Percentiles rank a stretch among this genome's conserved stretches.
Conservation (phyloP, 1,284 basidiomycete genomes). For the Fomitopsis betulina region DNA sequence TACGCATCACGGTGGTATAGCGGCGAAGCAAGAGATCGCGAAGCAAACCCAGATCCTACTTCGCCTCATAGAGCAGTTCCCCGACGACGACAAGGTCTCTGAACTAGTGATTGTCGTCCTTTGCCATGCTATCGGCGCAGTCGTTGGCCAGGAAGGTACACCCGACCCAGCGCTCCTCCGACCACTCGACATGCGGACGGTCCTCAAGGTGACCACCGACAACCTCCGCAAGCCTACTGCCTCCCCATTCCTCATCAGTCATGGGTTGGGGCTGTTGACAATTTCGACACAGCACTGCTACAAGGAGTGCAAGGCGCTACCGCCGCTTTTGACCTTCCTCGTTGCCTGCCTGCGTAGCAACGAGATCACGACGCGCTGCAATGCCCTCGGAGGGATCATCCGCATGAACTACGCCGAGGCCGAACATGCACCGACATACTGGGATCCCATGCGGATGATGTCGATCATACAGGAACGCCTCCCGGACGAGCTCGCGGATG, state of each 20-base stretch:
- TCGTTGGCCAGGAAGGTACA: conserved; percentile 37
- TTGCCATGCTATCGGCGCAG: conserved; percentile 45
- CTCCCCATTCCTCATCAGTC: conserved; percentile 41
- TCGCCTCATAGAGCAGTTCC: conserved; percentile 40
- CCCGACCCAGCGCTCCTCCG: conserved; percentile 33
- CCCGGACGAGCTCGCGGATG: conserved; percentile 41
- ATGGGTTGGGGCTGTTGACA: conserved; percentile 44
- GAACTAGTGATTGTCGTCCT: conserved; percentile 51
- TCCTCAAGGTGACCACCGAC: conserved; percentile 39
- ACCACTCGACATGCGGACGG: conserved; percentile 38
- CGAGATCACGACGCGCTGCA: conserved; percentile 46
- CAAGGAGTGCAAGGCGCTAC: conserved; percentile 37
- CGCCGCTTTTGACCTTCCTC: conserved; percentile 42
- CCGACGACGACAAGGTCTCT: conserved; percentile 43
- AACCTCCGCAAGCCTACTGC: conserved; percentile 42
- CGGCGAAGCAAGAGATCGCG: conserved; percentile 47
- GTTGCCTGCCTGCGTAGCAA: conserved; percentile 49
- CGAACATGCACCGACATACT: conserved; percentile 37
- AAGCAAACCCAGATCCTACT: conserved; percentile 36
- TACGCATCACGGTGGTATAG: conserved; percentile 55
- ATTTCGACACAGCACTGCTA: conserved; percentile 39
- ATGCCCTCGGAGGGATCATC: conserved; percentile 46
- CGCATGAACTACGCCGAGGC: conserved; percentile 40
- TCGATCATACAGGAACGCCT: conserved; percentile 33
- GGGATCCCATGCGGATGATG: conserved; percentile 43